phyloP scores from a whole-genome alignment of 306 rosid genomes.

The Fragaria iinumae region DNA sequence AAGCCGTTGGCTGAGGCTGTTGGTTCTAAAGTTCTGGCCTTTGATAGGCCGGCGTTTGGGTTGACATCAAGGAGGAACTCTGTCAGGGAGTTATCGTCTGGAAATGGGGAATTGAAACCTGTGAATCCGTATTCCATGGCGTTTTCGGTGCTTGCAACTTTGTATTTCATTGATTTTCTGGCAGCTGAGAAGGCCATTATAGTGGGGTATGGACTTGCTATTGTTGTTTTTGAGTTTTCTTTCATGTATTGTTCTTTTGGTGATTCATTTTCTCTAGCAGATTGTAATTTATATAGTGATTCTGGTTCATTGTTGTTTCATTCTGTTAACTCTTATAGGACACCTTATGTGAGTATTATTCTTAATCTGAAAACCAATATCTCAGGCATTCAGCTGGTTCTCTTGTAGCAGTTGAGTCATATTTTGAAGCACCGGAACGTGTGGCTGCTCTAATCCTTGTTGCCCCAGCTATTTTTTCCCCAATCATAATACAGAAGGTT shows the following conservation, averaged over 20 bases:
- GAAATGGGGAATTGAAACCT: conserved; percentile 42
- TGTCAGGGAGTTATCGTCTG: conserved; percentile 35
- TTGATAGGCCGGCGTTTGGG: conserved; percentile 98
- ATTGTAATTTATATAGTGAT: background rate
- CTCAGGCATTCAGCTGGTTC: conserved; percentile 95
- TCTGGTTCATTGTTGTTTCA: background rate
- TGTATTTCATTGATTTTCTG: conserved; percentile 60
- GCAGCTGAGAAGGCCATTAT: conserved; percentile 73
- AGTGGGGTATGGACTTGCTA: conserved; percentile 58
- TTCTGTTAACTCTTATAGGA: background rate
- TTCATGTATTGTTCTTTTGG: background rate
- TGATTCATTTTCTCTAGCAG: background rate
- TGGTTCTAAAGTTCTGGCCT: conserved; percentile 83
- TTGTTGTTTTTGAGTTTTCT: background rate
- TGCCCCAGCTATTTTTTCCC: conserved; percentile 87
- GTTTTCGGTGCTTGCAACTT: conserved; percentile 83
- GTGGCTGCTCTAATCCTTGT: conserved; percentile 85
- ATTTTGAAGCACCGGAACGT: conserved; percentile 85
- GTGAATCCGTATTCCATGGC: conserved; percentile 79
- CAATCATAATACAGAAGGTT: conserved; percentile 36
- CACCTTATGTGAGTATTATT: background rate
- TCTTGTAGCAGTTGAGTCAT: conserved; percentile 71
- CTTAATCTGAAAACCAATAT: conserved; percentile 26
- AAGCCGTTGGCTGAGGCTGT: conserved; percentile 67
- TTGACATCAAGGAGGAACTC: conserved; percentile 67